These are phyloP conservation scores for Colletotrichum euphorbiae DNA, from an alignment of 2,329 filamentous ascomycete genomes.

Conservation along the genomic window DNA sequence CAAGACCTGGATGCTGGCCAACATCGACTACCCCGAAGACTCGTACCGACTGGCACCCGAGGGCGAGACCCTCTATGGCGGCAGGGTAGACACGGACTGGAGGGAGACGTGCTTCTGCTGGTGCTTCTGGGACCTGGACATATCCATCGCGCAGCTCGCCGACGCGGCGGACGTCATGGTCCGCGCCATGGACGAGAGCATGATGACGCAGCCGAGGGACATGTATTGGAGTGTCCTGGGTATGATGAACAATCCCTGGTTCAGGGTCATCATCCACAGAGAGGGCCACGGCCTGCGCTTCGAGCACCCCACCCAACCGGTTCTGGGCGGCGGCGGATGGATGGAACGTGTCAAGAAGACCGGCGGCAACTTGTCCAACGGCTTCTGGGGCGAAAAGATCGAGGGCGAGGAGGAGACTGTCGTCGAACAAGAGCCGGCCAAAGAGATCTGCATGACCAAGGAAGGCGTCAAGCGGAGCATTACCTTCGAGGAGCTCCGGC, in stretches of 20 bases:
- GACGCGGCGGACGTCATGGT: conserved; percentile 80
- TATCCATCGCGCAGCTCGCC: conserved; percentile 71
- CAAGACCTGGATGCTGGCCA: conserved; percentile 80
- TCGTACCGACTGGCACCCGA: conserved; percentile 75
- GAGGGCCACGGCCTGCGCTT: conserved; percentile 74
- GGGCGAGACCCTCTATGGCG: conserved; percentile 76
- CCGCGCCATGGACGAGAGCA: conserved; percentile 88
- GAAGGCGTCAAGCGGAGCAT: conserved; percentile 72
- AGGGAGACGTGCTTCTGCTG: conserved; percentile 88
- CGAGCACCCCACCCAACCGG: conserved; percentile 89
- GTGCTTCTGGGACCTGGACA: conserved; percentile 88
- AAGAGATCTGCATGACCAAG: conserved; percentile 83
- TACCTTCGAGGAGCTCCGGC: conserved; percentile 76
- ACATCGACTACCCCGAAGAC: conserved; percentile 87
- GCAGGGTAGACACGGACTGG: conserved; percentile 83
- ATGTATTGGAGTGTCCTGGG: conserved; percentile 97
- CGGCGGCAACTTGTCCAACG: conserved; percentile 83
- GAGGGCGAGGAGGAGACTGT: conserved; percentile 60
- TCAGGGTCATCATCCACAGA: conserved; percentile 79
- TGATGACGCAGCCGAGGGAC: conserved; percentile 88
- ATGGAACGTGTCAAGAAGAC: conserved; percentile 91
- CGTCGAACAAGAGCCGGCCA: conserved; percentile 60
- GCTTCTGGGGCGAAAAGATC: conserved; percentile 83
- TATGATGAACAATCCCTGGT: conserved; percentile 99
- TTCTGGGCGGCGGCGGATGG: conserved; percentile 84